These are phyloP conservation scores for Niveomyces coronatus DNA, from an alignment of 2,329 filamentous ascomycete genomes.

Conservation along the genomic window DNA sequence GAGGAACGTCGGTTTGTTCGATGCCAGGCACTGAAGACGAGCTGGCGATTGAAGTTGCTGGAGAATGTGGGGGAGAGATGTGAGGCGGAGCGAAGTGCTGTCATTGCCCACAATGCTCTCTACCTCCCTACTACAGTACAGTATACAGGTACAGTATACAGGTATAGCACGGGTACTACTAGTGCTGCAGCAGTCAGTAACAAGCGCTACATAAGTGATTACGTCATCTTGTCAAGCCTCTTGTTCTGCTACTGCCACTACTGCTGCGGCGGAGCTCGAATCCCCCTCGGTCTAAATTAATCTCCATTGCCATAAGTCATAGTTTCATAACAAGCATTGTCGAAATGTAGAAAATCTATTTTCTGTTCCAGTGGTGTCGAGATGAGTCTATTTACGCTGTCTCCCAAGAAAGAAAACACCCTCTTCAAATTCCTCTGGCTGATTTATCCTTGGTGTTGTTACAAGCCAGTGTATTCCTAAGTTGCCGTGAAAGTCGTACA, in stretches of 20 bases:
- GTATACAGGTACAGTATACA: too few species aligned
- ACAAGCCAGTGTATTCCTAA: conserved; percentile 7
- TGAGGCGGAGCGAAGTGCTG: neutral
- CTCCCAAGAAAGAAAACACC: conserved; percentile 7
- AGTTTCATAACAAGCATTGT: too few species aligned
- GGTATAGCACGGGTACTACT: too few species aligned
- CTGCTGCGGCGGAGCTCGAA: too few species aligned
- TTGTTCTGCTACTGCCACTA: too few species aligned
- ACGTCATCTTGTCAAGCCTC: conserved; percentile 7
- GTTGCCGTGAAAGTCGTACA: conserved; percentile 11
- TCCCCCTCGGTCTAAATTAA: neutral
- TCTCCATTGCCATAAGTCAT: neutral
- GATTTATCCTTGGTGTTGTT: conserved; percentile 8
- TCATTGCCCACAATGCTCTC: neutral
- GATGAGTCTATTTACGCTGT: conserved; percentile 11
- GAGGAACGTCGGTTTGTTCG: too few species aligned
- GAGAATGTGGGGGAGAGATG: conserved; percentile 5
- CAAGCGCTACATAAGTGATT: conserved; percentile 1
- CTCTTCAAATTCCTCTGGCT: conserved; percentile 8
- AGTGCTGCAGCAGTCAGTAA: too few species aligned
- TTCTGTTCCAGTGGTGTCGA: conserved; percentile 10
- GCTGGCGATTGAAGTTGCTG: neutral
- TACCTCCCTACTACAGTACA: too few species aligned
- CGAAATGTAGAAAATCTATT: conserved; percentile 10
- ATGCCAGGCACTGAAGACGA: neutral